A percentile compares a stretch with the other conserved stretches of the same genome.
Evolutionary conservation across 371 early-diverging fungal species (phyloP).

Genomic region (Chytridiales sp.): DNA sequence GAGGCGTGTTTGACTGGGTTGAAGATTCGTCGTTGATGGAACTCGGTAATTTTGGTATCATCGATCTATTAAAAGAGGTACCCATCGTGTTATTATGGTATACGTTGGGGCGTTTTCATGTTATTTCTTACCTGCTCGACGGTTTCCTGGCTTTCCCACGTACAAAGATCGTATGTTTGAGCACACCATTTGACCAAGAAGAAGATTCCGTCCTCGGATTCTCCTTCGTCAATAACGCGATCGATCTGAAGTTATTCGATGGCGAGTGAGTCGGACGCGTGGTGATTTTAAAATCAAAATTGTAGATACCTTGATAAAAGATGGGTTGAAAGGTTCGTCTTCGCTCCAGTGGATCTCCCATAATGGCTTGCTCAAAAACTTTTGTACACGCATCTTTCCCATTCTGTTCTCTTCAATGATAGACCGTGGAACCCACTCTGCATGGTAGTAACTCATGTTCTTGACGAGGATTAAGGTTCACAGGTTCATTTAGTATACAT

Average conservation of each 20-base stretch:
- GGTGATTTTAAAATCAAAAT: not conserved
- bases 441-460: conserved; percentile 76
- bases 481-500: not conserved
- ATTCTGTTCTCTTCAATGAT: conserved; percentile 65
- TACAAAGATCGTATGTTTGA: conserved; percentile 81
- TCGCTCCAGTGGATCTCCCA: conserved; percentile 59
- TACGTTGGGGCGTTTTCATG: not conserved
- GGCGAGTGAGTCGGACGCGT: not conserved
- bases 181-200: conserved; percentile 92
- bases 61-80: conserved; percentile 45
- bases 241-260: conserved; percentile 55
- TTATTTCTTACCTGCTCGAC: conserved; percentile 46
- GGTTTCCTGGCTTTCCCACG: conserved; percentile 82
- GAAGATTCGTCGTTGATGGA: conserved; percentile 44
- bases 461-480: conserved; percentile 15
- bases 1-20: conserved; percentile 42
- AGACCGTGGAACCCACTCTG: conserved; percentile 75
- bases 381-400: conserved; percentile 76
- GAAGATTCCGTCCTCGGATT: conserved; percentile 61
- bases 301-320: conserved; percentile 39
- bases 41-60: conserved; percentile 57
- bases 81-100: not conserved
- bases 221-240: conserved; percentile 84
- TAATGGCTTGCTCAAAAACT: conserved; percentile 66
- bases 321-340: conserved; percentile 59